Evolutionary conservation across 2,329 filamentous ascomycete genomes (phyloP).

Genomic region (Fusarium ambrosium): DNA sequence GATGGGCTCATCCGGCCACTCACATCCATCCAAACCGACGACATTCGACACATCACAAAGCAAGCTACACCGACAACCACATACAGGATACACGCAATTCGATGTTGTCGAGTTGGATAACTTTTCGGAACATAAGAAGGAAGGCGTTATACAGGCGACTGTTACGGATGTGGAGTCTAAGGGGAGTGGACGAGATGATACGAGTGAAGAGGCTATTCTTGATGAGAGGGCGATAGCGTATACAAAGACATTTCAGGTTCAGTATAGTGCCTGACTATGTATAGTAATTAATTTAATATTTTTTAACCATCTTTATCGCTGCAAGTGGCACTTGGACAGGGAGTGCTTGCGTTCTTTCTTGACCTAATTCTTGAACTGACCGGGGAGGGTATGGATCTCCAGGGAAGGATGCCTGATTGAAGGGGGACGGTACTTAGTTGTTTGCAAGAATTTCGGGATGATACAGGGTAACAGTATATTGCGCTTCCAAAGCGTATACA

Average conservation of each 20-base stretch:
- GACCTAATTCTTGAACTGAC: too few relatives aligned
- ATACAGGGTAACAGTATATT: too few relatives aligned
- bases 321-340: too few relatives aligned
- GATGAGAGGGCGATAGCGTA: constrained; percentile 17
- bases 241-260: constrained; percentile 21
- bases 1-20: constrained; percentile 74
- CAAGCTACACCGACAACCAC: constrained; percentile 24
- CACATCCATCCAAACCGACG: constrained; percentile 27
- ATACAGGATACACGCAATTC: constrained; percentile 28
- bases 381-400: too few relatives aligned
- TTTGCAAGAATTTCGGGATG: too few relatives aligned
- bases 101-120: constrained; percentile 18
- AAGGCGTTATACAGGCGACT: background rate
- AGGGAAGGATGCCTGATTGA: too few relatives aligned
- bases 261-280: background rate
- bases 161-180: background rate
- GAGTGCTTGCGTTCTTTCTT: too few relatives aligned
- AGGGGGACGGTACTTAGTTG: too few relatives aligned
- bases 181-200: background rate
- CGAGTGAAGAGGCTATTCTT: constrained; percentile 27
- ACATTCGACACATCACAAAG: background rate
- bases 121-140: background rate
- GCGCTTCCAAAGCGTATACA: too few relatives aligned
- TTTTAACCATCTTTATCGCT: background rate
- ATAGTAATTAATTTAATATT: background rate